phyloP scores from a whole-genome alignment of 225 moss, liverwort and hornwort genomes.

The Pseudisothecium myosuroides region DNA sequence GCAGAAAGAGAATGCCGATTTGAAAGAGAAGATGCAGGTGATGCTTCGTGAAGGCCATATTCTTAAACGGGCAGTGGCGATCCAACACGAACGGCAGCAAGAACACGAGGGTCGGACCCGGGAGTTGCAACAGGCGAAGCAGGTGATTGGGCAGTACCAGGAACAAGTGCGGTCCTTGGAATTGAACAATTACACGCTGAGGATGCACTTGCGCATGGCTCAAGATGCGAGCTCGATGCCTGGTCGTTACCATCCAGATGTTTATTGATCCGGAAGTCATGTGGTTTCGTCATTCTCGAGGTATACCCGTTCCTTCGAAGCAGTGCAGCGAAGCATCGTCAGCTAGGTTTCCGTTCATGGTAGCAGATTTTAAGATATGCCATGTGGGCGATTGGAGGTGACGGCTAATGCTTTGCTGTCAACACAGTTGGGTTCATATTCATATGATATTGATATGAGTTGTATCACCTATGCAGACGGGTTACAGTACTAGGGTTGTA shows the following conservation, averaged over 20 bases:
- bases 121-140: slow-evolving; percentile 77
- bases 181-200: slow-evolving; percentile 61
- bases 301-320: neutral
- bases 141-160: slow-evolving; percentile 67
- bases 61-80: slow-evolving; percentile 76
- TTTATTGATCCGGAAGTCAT: slow-evolving; percentile 21
- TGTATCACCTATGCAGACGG: neutral
- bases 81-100: slow-evolving; percentile 83
- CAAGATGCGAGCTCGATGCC: slow-evolving; percentile 92
- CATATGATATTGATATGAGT: neutral
- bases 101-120: slow-evolving; percentile 74
- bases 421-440: neutral
- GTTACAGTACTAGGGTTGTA: neutral
- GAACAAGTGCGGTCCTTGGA: slow-evolving; percentile 84
- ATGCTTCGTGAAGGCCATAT: slow-evolving; percentile 81
- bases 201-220: slow-evolving; percentile 80
- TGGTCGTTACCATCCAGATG: slow-evolving; percentile 88
- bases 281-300: neutral
- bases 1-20: slow-evolving; percentile 55
- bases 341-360: neutral
- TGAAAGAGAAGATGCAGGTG: slow-evolving; percentile 85
- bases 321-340: neutral
- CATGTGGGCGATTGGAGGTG: neutral
- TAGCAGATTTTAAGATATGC: neutral
- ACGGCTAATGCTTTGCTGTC: neutral